A percentile compares a stretch with the other conserved stretches of the same genome.
Conservation (phyloP, 177 flowering plant genomes). For the Vitis hybrid region DNA sequence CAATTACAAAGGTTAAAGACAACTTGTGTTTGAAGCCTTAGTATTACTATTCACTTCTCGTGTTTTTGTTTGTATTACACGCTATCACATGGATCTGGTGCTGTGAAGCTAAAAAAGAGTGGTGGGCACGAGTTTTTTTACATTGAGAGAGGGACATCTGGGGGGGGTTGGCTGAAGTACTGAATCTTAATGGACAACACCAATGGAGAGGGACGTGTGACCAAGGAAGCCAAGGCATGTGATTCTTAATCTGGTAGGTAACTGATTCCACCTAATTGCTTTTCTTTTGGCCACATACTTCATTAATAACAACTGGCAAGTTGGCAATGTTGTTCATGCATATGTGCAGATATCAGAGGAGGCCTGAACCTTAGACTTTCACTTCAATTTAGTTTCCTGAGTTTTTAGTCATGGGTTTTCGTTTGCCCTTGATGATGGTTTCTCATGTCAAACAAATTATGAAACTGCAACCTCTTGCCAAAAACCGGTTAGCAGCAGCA, state of each 20-base stretch:
- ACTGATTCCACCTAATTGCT: neutral
- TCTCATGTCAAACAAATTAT: constrained; percentile 1
- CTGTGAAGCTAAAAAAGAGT: no score
- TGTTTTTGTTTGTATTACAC: neutral
- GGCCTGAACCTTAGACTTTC: no score
- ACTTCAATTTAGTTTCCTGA: neutral
- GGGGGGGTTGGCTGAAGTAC: no score
- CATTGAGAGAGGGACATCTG: neutral
- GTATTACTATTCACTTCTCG: neutral
- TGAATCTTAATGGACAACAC: no score
- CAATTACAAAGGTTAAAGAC: no score
- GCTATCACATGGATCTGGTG: neutral
- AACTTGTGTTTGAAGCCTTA: no score
- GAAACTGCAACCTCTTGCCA: neutral
- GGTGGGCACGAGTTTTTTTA: no score
- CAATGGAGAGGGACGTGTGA: neutral
- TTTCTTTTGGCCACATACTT: neutral
- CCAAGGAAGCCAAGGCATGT: neutral
- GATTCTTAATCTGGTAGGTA: neutral
- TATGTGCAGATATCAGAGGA: no score
- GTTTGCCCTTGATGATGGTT: neutral
- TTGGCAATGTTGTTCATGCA: no score
- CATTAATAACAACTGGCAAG: neutral
- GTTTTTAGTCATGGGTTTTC: neutral
- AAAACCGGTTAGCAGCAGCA: neutral